These are phyloP conservation scores for Striga asiatica DNA, from an alignment of 257 asterid species.

Conservation along the genomic window DNA sequence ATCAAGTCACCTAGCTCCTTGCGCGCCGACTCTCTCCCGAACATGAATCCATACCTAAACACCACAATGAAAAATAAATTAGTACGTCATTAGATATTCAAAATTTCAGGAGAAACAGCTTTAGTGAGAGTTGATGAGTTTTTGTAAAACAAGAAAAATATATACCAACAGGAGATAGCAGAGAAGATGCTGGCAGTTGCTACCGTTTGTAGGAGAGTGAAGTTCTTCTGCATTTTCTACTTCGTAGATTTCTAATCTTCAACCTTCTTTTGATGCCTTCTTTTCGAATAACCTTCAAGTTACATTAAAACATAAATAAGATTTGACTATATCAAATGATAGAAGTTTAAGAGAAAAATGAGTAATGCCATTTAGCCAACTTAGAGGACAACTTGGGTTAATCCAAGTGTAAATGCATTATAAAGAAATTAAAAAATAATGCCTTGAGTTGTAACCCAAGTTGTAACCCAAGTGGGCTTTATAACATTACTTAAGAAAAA, in stretches of 20 bases:
- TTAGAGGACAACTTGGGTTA: too few relatives aligned
- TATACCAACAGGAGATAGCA: slow-evolving; percentile 72
- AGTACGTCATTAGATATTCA: not conserved
- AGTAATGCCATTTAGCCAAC: too few relatives aligned
- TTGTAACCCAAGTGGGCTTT: too few relatives aligned
- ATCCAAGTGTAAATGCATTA: too few relatives aligned
- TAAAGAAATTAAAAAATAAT: too few relatives aligned
- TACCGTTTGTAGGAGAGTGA: slow-evolving; percentile 64
- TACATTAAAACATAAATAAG: not conserved
- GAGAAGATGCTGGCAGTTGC: slow-evolving; percentile 81
- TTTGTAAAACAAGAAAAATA: not conserved
- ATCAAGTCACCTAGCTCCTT: slow-evolving; percentile 69
- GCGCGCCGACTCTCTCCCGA: slow-evolving; percentile 82
- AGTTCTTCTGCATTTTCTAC: slow-evolving; percentile 54
- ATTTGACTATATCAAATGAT: too few relatives aligned
- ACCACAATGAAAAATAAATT: not conserved
- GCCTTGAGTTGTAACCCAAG: too few relatives aligned
- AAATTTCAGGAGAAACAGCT: not conserved
- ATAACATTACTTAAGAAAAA: too few relatives aligned
- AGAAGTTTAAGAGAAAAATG: too few relatives aligned
- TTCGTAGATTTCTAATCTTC: too few relatives aligned
- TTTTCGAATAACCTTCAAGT: not conserved
- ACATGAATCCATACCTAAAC: slow-evolving; percentile 91
- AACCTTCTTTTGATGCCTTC: not conserved
- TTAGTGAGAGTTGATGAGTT: not conserved